These are phyloP conservation scores for Diutina mesorugosa DNA, from an alignment of 1,139 yeast species.

Conservation along the genomic window DNA sequence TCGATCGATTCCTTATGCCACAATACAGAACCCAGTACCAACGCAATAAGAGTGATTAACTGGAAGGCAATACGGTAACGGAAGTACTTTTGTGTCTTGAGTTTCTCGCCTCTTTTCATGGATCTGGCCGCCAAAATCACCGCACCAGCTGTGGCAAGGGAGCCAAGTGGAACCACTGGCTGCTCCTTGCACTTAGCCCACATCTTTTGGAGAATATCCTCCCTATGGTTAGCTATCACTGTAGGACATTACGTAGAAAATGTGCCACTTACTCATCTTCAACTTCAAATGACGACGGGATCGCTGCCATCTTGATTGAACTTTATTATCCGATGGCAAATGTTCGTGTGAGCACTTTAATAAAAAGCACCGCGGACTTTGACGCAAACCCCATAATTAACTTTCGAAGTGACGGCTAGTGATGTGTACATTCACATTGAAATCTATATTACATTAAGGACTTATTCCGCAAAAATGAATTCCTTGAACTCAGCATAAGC, in stretches of 20 bases:
- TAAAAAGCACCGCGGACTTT: neutral
- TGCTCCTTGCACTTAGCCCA: slow-evolving; percentile 43
- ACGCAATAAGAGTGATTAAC: slow-evolving; percentile 67
- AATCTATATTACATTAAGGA: neutral
- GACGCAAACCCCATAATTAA: neutral
- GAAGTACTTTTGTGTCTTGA: slow-evolving; percentile 74
- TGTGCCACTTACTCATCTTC: neutral
- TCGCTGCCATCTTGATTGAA: neutral
- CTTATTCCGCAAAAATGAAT: slow-evolving; percentile 40
- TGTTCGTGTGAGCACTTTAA: neutral
- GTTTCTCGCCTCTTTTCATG: slow-evolving; percentile 57
- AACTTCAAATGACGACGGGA: neutral
- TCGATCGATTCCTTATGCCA: slow-evolving; percentile 33
- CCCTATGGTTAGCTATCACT: slow-evolving; percentile 7
- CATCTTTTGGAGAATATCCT: slow-evolving; percentile 12
- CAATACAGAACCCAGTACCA: slow-evolving; percentile 65
- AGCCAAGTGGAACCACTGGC: slow-evolving; percentile 74
- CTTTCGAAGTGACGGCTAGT: neutral
- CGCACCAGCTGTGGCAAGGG: slow-evolving; percentile 69
- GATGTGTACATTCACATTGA: neutral
- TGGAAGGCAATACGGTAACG: slow-evolving; percentile 85
- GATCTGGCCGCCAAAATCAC: slow-evolving; percentile 69
- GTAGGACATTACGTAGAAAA: no score
- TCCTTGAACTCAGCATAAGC: slow-evolving; percentile 74
- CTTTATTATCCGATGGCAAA: neutral